Evolutionary conservation across 495 filamentous ascomycete species (phyloP).

Genomic region (Peziza echinospora): DNA sequence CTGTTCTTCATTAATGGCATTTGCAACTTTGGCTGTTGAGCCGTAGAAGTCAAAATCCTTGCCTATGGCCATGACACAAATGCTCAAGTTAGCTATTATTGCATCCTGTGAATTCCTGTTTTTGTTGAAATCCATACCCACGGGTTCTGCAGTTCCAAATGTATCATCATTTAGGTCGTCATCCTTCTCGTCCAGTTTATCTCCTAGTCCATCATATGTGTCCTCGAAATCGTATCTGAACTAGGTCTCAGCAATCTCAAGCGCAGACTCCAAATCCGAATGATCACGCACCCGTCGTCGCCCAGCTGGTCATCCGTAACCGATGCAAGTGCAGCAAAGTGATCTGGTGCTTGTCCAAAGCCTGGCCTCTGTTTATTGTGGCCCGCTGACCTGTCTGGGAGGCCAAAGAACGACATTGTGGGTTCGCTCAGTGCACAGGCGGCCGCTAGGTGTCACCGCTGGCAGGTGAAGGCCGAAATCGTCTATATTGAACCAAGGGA

Average conservation of each 20-base stretch:
- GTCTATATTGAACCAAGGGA: no score
- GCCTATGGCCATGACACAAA: constrained; percentile 21
- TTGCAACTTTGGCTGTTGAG: constrained; percentile 60
- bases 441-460: no score
- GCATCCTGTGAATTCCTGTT: no score
- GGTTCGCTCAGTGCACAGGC: no score
- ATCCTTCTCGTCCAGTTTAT: constrained; percentile 75
- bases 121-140: constrained; percentile 17
- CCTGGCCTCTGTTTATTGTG: constrained; percentile 32
- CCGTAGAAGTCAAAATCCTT: constrained; percentile 97
- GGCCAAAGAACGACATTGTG: constrained; percentile 72
- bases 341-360: constrained; percentile 67
- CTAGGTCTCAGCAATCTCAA: neutral
- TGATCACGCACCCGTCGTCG: constrained; percentile 61
- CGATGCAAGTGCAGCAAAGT: constrained; percentile 59
- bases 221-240: constrained; percentile 84
- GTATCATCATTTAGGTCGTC: constrained; percentile 97
- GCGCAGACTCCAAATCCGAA: no score
- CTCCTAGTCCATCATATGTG: constrained; percentile 88
- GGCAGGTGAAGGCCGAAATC: no score
- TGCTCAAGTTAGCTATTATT: neutral
- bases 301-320: constrained; percentile 24
- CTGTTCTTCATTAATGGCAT: constrained; percentile 76
- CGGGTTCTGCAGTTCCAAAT: constrained; percentile 41
- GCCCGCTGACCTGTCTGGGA: constrained; percentile 19